These are phyloP conservation scores for Pichia ethanolica DNA, from an alignment of 805 yeast genomes.

Conservation along the genomic window DNA sequence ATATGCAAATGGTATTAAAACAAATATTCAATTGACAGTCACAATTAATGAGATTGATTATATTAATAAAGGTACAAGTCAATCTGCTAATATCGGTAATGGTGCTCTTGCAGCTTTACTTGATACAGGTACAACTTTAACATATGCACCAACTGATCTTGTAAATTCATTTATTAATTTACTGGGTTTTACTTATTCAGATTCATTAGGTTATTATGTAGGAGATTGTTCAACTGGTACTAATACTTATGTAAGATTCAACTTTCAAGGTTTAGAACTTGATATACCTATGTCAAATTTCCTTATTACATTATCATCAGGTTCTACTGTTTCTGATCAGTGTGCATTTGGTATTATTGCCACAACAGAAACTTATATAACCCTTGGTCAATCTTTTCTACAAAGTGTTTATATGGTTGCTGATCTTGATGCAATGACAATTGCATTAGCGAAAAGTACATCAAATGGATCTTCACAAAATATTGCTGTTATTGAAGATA, in stretches of 20 bases:
- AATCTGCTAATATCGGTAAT: constrained; percentile 16
- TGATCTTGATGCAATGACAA: constrained; percentile 39
- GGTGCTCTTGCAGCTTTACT: constrained; percentile 35
- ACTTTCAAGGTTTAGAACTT: constrained; percentile 54
- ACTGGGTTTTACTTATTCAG: constrained; percentile 36
- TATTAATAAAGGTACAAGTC: not conserved
- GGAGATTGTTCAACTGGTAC: constrained; percentile 34
- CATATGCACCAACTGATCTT: constrained; percentile 35
- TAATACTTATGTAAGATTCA: constrained; percentile 32
- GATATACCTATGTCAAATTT: constrained; percentile 37
- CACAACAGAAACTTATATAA: constrained; percentile 27
- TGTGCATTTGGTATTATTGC: constrained; percentile 41
- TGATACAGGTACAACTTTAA: constrained; percentile 54
- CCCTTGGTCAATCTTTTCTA: constrained; percentile 49
- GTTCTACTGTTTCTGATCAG: constrained; percentile 19
- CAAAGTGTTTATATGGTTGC: constrained; percentile 47
- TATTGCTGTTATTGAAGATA: constrained; percentile 29
- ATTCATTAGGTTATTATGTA: constrained; percentile 36
- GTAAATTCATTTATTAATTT: constrained; percentile 21
- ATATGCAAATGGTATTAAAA: constrained; percentile 24
- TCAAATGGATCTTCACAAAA: constrained; percentile 26
- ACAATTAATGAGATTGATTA: constrained; percentile 35
- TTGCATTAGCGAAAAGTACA: constrained; percentile 42
- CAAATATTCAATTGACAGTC: constrained; percentile 42
- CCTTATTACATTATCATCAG: constrained; percentile 13